phyloP scores from a whole-genome alignment of 306 rosid species.

The Sesbania bispinosa region DNA sequence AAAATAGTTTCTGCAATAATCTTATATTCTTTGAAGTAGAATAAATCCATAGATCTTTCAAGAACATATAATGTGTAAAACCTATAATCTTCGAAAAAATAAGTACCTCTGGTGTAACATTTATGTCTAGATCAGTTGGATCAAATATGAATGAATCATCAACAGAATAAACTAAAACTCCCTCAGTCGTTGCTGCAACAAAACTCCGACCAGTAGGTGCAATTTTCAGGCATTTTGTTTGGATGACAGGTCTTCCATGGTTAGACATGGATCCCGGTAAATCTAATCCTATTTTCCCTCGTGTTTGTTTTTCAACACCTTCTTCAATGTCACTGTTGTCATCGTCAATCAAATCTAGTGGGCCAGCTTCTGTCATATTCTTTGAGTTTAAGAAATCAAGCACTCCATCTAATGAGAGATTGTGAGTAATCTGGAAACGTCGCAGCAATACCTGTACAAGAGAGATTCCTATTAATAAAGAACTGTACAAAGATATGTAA shows the following conservation, averaged over 20 bases:
- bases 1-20: neutral
- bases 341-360: slow-evolving; percentile 86
- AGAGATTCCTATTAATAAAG: slow-evolving; percentile 21
- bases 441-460: slow-evolving; percentile 67
- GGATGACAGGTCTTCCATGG: slow-evolving; percentile 75
- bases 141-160: slow-evolving; percentile 91
- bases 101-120: slow-evolving; percentile 94
- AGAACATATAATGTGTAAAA: slow-evolving; percentile 4
- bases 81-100: neutral
- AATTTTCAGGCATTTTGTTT: slow-evolving; percentile 79
- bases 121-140: slow-evolving; percentile 94
- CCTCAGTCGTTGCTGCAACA: slow-evolving; percentile 92
- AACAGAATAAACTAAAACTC: slow-evolving; percentile 80
- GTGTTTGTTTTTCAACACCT: slow-evolving; percentile 79
- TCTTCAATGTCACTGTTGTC: slow-evolving; percentile 69
- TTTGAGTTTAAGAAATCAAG: slow-evolving; percentile 86
- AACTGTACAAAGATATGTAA: neutral
- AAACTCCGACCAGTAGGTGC: slow-evolving; percentile 97
- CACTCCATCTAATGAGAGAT: slow-evolving; percentile 95
- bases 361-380: slow-evolving; percentile 94
- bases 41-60: neutral
- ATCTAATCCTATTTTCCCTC: slow-evolving; percentile 60
- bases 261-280: slow-evolving; percentile 87
- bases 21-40: slow-evolving; percentile 1
- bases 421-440: slow-evolving; percentile 82